Percentiles rank a stretch among this genome's conserved stretches.
Evolutionary conservation across 1,139 yeast species (phyloP).

Genomic region (Yamadazyma dushanensis): DNA sequence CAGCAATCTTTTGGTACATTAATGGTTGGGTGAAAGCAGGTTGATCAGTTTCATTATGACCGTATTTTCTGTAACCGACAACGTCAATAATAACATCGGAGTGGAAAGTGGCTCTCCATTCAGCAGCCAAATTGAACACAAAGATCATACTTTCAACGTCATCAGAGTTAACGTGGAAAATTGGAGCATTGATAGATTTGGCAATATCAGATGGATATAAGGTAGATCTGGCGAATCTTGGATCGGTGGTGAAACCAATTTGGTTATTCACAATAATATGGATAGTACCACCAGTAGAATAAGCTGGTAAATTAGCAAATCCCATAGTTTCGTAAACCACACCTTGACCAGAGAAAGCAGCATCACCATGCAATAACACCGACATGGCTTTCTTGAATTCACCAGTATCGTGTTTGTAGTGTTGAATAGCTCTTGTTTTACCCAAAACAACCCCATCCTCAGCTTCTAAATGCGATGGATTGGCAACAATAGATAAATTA

Average conservation of each 20-base stretch:
- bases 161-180: slow-evolving; percentile 98
- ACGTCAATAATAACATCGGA: slow-evolving; percentile 94
- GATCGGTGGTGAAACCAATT: slow-evolving; percentile 99
- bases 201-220: slow-evolving; percentile 98
- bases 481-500: slow-evolving; percentile 92
- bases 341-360: slow-evolving; percentile 99
- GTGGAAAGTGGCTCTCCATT: slow-evolving; percentile 97
- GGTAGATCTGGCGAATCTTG: slow-evolving; percentile 95
- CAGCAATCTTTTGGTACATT: slow-evolving; percentile 89
- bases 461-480: slow-evolving; percentile 98
- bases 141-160: slow-evolving; percentile 93
- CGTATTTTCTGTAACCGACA: slow-evolving; percentile 97
- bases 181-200: slow-evolving; percentile 94
- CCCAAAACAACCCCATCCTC: slow-evolving; percentile 99
- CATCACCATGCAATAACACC: slow-evolving; percentile 95
- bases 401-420: slow-evolving; percentile 84
- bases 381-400: slow-evolving; percentile 85
- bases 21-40: slow-evolving; percentile 98
- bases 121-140: slow-evolving; percentile 95
- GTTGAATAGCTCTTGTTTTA: slow-evolving; percentile 95
- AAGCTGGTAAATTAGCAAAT: slow-evolving; percentile 86
- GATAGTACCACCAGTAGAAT: slow-evolving; percentile 97
- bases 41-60: slow-evolving; percentile 99
- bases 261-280: slow-evolving; percentile 96
- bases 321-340: slow-evolving; percentile 98